phyloP scores from a whole-genome alignment of 345 rosid genomes.

The Pistacia integerrima region DNA sequence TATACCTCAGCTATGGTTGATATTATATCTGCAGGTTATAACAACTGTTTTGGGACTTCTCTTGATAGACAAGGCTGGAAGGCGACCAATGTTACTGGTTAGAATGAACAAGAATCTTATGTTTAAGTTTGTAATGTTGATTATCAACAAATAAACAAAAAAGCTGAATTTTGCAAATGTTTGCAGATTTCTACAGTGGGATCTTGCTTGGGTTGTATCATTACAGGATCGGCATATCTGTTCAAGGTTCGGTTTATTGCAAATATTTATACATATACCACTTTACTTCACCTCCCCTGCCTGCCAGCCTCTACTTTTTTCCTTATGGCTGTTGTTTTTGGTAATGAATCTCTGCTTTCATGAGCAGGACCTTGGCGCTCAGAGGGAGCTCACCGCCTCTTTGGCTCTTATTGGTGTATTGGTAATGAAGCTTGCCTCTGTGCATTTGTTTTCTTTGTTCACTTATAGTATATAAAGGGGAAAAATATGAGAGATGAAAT shows the following conservation, averaged over 20 bases:
- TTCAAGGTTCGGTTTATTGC: not conserved
- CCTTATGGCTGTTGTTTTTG: not conserved
- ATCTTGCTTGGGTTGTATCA: slow-evolving; percentile 34
- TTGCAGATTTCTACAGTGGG: slow-evolving; percentile 45
- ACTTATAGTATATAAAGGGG: too few relatives aligned
- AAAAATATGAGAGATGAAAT: not conserved
- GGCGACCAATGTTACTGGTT: slow-evolving; percentile 36
- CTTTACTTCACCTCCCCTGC: too few relatives aligned
- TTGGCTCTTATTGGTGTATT: slow-evolving; percentile 43
- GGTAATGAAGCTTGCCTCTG: slow-evolving; percentile 21
- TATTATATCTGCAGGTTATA: slow-evolving; percentile 26
- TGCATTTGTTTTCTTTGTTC: too few relatives aligned
- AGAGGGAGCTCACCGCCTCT: slow-evolving; percentile 18
- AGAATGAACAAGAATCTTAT: not conserved
- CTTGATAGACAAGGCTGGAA: slow-evolving; percentile 33
- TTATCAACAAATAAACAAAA: not conserved
- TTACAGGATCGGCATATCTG: slow-evolving; percentile 42
- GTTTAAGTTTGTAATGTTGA: not conserved
- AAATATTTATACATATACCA: too few relatives aligned
- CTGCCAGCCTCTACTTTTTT: not conserved
- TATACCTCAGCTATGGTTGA: not conserved
- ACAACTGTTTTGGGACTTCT: slow-evolving; percentile 28
- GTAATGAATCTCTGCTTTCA: slow-evolving; percentile 7
- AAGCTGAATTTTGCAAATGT: not conserved
- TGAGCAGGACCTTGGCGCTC: slow-evolving; percentile 27